A percentile compares a stretch with the other conserved stretches of the same genome.
Evolutionary conservation across 2,329 filamentous ascomycete species (phyloP).

Genomic region (Fusarium sp.): DNA sequence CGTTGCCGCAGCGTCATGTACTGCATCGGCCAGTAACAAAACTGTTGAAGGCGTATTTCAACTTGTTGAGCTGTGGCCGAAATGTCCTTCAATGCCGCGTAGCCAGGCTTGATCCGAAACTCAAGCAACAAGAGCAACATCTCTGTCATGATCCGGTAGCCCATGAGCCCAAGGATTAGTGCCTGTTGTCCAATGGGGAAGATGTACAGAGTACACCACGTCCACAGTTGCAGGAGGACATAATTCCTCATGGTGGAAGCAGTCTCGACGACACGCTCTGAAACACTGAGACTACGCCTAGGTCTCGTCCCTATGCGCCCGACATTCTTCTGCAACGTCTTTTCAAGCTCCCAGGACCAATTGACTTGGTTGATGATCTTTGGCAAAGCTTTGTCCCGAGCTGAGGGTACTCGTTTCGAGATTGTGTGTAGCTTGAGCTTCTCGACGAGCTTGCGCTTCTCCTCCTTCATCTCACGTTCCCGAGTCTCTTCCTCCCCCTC

Average conservation of each 20-base stretch:
- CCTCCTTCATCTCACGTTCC: slow-evolving; percentile 67
- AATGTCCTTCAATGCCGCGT: slow-evolving; percentile 91
- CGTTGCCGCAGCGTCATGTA: slow-evolving; percentile 91
- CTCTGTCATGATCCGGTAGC: slow-evolving; percentile 85
- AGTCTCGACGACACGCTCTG: slow-evolving; percentile 93
- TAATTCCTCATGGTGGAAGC: slow-evolving; percentile 88
- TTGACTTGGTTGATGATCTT: slow-evolving; percentile 94
- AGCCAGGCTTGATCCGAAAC: slow-evolving; percentile 82
- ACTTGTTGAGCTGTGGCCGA: slow-evolving; percentile 97
- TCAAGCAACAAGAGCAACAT: slow-evolving; percentile 82
- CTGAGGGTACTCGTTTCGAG: slow-evolving; percentile 77
- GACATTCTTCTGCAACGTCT: slow-evolving; percentile 88
- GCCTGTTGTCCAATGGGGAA: slow-evolving; percentile 79
- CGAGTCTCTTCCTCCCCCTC: slow-evolving; percentile 80
- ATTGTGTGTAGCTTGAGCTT: slow-evolving; percentile 93
- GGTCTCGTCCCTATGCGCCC: slow-evolving; percentile 84
- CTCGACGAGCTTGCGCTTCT: slow-evolving; percentile 77
- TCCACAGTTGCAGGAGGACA: slow-evolving; percentile 75
- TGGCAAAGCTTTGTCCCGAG: slow-evolving; percentile 84
- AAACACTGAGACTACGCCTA: slow-evolving; percentile 89
- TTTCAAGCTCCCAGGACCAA: slow-evolving; percentile 91
- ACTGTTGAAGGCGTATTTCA: slow-evolving; percentile 96
- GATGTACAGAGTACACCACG: slow-evolving; percentile 78
- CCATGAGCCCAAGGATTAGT: slow-evolving; percentile 83
- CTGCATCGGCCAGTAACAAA: slow-evolving; percentile 99